Evolutionary conservation across 2,329 filamentous ascomycete genomes (phyloP), one percentile per base, ranked within the genome.

Genomic region (Colletotrichum graminicola): DNA sequence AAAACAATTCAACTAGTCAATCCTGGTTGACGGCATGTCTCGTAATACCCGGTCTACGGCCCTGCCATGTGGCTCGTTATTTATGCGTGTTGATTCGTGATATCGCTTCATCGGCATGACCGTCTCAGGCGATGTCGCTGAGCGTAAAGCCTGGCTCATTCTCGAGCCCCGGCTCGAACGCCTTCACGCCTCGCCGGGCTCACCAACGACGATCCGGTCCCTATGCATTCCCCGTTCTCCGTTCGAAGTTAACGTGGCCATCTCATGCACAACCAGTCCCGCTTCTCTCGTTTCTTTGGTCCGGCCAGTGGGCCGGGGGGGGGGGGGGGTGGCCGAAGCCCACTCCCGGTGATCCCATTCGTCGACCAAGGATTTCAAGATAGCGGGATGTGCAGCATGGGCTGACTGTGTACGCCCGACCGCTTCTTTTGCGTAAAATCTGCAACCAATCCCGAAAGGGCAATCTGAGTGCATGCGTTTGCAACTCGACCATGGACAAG

Each of bases 361-460:
- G 57, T 26, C 21, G 29, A 16, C 36, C 51, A 39, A 26, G 11
- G n/a, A 43, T 10, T 47, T 45, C 26, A 12, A 41, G 39, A 64
- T 56, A n/a, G 55, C 29, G 49, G 60, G 14, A n/a, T 29, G 47
- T 60, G 67, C 39, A 16, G 55, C 45, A 21, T 43, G 8, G 34
- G 67, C 43, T 32, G 34, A 63, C 43, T 32, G 34, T 29, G 29
- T 16, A 32, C n/a, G n/a, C 21, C 21, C 29, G n/a, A 32, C 52
- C 12, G 29, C 29, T 39, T 32, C 12, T n/a, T 43, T 14, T 11
- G 59, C 18, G 45, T 18, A 61, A 54, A 11, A 12, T 14, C 23
- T 32, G 34, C 51, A 29, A 36, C 52, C 52, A 65, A 51, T 65
- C 52, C 52, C 62, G 32, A 45, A 45, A 36, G 49, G 52, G 49